These are phyloP conservation scores for Cylindrotheca fusiformis DNA, from an alignment of 108 stramenopile genomes.

Conservation along the genomic window DNA sequence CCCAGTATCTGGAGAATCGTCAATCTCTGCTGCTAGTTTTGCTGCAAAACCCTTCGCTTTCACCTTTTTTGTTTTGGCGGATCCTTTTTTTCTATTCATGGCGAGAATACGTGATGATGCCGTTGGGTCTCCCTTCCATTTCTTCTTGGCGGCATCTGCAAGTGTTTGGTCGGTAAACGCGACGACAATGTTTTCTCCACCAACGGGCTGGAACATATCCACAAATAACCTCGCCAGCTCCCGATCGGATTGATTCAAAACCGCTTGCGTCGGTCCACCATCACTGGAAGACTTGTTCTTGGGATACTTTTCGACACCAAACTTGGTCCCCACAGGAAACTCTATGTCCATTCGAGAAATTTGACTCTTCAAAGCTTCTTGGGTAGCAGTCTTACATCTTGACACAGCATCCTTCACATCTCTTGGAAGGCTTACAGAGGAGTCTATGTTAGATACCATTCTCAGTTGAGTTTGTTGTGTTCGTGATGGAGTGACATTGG, in stretches of 20 bases:
- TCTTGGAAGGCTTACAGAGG: constrained; percentile 46
- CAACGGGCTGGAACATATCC: constrained; percentile 88
- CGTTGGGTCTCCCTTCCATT: constrained; percentile 67
- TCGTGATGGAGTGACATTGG: too few relatives aligned
- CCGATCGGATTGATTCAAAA: constrained; percentile 73
- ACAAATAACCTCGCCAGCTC: constrained; percentile 83
- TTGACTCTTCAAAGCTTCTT: constrained; percentile 59
- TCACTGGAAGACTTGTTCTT: constrained; percentile 30
- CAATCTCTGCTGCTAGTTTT: constrained; percentile 67
- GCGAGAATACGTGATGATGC: constrained; percentile 63
- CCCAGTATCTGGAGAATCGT: constrained; percentile 22
- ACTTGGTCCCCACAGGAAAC: constrained; percentile 83
- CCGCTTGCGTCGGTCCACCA: constrained; percentile 43
- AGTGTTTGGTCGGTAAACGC: constrained; percentile 60
- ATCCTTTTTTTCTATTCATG: constrained; percentile 53
- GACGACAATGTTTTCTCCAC: constrained; percentile 66
- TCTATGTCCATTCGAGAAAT: constrained; percentile 73
- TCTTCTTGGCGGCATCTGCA: constrained; percentile 58
- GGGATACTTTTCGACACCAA: constrained; percentile 67
- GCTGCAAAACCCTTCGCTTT: constrained; percentile 80
- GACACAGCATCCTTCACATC: constrained; percentile 84
- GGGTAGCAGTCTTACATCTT: constrained; percentile 69
- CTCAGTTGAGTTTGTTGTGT: too few relatives aligned
- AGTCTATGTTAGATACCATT: too few relatives aligned
- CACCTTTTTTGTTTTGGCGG: constrained; percentile 30